Percentiles rank a stretch among this genome's conserved stretches.
phyloP scores from a whole-genome alignment of 192 early-diverging fungal genomes.

The Mortierella antarctica region DNA sequence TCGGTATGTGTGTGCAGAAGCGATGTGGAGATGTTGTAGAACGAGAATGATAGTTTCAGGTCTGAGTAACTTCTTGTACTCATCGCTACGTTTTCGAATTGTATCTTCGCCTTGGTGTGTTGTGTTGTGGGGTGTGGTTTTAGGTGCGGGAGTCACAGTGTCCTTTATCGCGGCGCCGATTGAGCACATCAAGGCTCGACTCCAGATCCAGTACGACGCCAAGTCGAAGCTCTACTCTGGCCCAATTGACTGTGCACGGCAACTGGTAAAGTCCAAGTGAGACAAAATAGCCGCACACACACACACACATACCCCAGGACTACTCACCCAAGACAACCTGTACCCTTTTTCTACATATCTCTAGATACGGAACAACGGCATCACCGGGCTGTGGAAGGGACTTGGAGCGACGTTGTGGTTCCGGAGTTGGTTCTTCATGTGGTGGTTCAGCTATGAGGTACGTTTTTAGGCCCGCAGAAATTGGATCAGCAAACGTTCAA shows the following conservation, averaged over 20 bases:
- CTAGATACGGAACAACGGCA: constrained; percentile 79
- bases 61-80: too few relatives aligned
- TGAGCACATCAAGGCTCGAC: constrained; percentile 76
- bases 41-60: too few relatives aligned
- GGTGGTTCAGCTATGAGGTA: constrained; percentile 68
- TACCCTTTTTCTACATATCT: not conserved
- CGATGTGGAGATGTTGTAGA: too few relatives aligned
- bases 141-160: constrained; percentile 81
- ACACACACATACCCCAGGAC: not conserved
- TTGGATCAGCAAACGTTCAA: not conserved
- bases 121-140: too few relatives aligned
- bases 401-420: constrained; percentile 85
- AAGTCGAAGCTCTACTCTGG: constrained; percentile 80
- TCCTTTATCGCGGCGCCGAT: constrained; percentile 85
- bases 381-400: constrained; percentile 86
- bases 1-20: constrained; percentile 33
- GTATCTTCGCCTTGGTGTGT: too few relatives aligned
- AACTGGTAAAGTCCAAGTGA: constrained; percentile 60
- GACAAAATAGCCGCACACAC: too few relatives aligned
- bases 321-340: not conserved
- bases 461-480: not conserved
- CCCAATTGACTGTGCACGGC: constrained; percentile 85
- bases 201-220: constrained; percentile 82
- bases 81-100: not conserved
- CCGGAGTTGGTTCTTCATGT: constrained; percentile 83